These are phyloP conservation scores for Pseudocercospora vitis DNA, from an alignment of 2,329 filamentous ascomycete genomes.

Conservation along the genomic window DNA sequence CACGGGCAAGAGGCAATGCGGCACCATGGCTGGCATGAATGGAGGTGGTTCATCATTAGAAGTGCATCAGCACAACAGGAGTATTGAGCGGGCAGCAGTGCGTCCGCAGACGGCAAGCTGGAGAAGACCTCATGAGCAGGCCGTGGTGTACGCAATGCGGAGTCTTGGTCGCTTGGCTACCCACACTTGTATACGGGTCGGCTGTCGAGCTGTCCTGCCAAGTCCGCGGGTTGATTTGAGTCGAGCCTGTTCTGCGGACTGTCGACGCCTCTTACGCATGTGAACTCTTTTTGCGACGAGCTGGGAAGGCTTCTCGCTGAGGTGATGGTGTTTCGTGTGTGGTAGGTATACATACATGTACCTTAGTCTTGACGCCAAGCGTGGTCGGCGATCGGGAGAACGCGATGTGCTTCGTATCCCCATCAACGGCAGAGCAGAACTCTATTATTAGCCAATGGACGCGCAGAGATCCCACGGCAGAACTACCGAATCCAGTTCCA, in stretches of 20 bases:
- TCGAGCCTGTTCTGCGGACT: not conserved
- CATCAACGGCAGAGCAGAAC: not conserved
- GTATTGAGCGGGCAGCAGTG: not conserved
- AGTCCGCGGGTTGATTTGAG: no score
- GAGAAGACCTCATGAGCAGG: not conserved
- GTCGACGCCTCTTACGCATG: no score
- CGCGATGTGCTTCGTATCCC: not conserved
- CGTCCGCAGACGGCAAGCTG: no score
- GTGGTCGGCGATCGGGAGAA: constrained; percentile 35
- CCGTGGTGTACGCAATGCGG: not conserved
- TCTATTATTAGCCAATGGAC: not conserved
- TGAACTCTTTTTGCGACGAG: not conserved
- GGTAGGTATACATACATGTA: no score
- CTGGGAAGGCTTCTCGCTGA: not conserved
- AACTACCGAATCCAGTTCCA: not conserved
- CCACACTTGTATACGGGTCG: constrained; percentile 4
- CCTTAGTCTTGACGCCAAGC: constrained; percentile 21
- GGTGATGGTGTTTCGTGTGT: not conserved
- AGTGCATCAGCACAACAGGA: no score
- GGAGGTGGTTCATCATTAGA: no score
- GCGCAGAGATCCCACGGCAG: not conserved
- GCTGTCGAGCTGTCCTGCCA: no score
- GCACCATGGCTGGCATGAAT: not conserved
- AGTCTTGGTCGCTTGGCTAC: not conserved
- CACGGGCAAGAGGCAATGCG: not conserved